Conservation (phyloP, 2,329 filamentous ascomycete species). For the Sarocladium kiliense region DNA sequence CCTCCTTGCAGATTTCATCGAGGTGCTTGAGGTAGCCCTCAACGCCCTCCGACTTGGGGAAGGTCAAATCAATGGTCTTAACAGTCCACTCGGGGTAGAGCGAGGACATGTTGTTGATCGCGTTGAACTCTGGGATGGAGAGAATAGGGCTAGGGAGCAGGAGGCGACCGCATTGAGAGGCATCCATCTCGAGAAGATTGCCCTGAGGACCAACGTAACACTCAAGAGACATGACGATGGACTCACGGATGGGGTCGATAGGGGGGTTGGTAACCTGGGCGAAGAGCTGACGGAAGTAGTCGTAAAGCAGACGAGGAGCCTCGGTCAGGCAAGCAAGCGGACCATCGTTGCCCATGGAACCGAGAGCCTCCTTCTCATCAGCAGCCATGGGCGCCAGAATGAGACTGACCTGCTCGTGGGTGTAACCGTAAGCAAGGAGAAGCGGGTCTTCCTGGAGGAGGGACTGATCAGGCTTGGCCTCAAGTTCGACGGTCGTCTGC, state of each 20-base stretch:
- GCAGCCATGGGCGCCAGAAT: conserved; percentile 93
- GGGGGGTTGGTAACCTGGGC: conserved; percentile 97
- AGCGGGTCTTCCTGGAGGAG: conserved; percentile 79
- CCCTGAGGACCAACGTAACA: conserved; percentile 96
- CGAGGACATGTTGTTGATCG: conserved; percentile 69
- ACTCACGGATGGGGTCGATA: conserved; percentile 94
- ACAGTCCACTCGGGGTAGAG: conserved; percentile 79
- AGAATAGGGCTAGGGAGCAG: conserved; percentile 84
- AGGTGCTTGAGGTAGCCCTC: conserved; percentile 82
- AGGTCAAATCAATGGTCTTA: conserved; percentile 87
- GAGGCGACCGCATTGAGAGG: conserved; percentile 80
- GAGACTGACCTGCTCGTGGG: conserved; percentile 89
- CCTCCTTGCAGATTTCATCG: conserved; percentile 81
- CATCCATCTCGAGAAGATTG: conserved; percentile 89
- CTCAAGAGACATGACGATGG: conserved; percentile 96
- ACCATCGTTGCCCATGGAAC: conserved; percentile 97
- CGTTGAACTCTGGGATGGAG: conserved; percentile 86
- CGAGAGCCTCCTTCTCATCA: conserved; percentile 93
- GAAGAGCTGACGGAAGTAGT: conserved; percentile 97
- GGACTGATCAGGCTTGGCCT: conserved; percentile 60
- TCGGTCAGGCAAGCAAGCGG: conserved; percentile 88
- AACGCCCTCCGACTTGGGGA: conserved; percentile 78
- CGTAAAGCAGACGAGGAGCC: conserved; percentile 82
- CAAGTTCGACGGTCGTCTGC: conserved; percentile 57
- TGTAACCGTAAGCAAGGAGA: conserved; percentile 86